phyloP scores from a whole-genome alignment of 2,329 filamentous ascomycete genomes.

The Chaetomiaceae sp. region DNA sequence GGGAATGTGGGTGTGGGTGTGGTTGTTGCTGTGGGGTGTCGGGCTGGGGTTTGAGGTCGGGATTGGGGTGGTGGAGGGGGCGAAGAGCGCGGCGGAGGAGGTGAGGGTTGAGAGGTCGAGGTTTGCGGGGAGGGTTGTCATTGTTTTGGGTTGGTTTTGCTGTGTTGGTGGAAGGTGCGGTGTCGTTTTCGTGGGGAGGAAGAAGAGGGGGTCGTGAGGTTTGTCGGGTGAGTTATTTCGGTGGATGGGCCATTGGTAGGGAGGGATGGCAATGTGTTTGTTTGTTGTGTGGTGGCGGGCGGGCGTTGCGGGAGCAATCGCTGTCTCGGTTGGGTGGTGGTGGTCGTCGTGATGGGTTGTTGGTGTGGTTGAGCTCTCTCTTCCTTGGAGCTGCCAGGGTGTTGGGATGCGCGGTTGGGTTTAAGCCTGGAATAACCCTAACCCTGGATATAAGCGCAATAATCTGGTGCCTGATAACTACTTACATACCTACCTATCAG shows the following conservation, averaged over 20 bases:
- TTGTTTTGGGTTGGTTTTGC: slow-evolving; percentile 6
- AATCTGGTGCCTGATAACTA: too few relatives aligned
- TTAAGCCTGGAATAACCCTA: background rate
- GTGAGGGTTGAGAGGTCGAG: slow-evolving; percentile 11
- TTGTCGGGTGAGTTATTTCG: background rate
- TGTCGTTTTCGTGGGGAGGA: background rate
- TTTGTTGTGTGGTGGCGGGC: background rate
- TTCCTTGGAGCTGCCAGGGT: background rate
- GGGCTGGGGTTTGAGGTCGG: background rate
- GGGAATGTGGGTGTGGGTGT: slow-evolving; percentile 16
- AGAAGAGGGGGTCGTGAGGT: background rate
- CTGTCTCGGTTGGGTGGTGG: background rate
- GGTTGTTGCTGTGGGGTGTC: background rate
- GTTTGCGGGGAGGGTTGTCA: slow-evolving; percentile 7
- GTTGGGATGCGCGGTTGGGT: too few relatives aligned
- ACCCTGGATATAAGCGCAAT: too few relatives aligned
- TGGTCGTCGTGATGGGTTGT: background rate
- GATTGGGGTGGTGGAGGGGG: background rate
- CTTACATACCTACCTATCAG: too few relatives aligned
- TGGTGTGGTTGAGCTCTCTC: too few relatives aligned
- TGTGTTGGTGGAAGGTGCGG: background rate
- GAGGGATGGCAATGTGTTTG: too few relatives aligned
- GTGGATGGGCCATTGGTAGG: background rate
- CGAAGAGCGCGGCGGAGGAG: slow-evolving; percentile 14
- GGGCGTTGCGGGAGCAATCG: background rate